Evolutionary conservation across 805 yeast genomes (phyloP).

Genomic region (Barnettozyma sp.): DNA sequence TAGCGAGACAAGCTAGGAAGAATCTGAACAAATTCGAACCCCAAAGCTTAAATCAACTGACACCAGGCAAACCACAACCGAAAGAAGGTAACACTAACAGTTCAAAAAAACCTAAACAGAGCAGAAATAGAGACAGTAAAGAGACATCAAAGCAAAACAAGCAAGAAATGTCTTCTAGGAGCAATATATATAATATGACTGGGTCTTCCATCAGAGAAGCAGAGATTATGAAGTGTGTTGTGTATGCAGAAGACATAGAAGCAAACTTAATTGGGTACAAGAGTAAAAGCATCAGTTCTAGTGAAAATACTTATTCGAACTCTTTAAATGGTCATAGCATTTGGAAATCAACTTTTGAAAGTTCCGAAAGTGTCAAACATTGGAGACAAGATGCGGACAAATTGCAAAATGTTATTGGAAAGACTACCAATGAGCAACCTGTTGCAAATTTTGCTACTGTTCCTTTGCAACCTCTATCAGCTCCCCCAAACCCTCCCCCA

Average conservation of each 20-base stretch:
- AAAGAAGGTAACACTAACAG: no score
- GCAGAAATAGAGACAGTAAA: no score
- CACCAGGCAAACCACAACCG: no score
- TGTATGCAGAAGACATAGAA: conserved; percentile 14
- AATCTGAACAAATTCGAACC: neutral
- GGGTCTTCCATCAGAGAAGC: no score
- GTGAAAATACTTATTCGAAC: conserved; percentile 4
- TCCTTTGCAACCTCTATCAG: neutral
- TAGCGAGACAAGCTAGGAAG: neutral
- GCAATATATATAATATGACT: neutral
- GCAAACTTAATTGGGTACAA: conserved; percentile 4
- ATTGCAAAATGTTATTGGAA: no score
- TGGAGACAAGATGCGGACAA: no score
- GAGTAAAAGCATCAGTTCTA: neutral
- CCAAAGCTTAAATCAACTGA: no score
- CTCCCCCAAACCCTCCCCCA: neutral
- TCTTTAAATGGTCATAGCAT: conserved; percentile 3
- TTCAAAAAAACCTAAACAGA: no score
- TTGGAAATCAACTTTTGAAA: conserved; percentile 6
- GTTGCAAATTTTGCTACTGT: neutral
- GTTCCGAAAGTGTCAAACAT: neutral
- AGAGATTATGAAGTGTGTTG: no score
- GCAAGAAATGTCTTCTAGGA: no score
- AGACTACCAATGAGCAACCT: neutral
- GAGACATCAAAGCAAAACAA: no score